phyloP scores from a whole-genome alignment of 192 early-diverging fungal genomes.

The Rhizoclosmatium sp. region DNA sequence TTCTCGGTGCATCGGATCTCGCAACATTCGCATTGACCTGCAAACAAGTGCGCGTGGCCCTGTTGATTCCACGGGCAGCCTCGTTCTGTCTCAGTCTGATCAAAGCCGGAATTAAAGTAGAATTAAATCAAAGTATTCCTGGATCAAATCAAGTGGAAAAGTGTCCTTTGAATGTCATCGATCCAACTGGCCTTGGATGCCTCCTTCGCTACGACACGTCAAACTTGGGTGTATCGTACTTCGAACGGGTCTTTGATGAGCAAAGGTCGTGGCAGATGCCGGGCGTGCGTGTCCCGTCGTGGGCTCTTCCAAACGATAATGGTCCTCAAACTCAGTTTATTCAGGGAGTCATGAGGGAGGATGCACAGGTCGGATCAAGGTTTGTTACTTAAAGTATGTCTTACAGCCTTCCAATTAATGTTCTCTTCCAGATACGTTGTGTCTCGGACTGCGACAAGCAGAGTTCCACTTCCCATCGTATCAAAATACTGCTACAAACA shows the following conservation, averaged over 20 bases:
- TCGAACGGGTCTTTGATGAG: background rate
- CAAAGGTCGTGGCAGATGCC: background rate
- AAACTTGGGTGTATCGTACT: background rate
- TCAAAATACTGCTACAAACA: background rate
- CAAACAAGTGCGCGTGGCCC: background rate
- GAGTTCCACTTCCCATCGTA: background rate
- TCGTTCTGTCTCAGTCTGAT: background rate
- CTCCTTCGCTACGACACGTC: background rate
- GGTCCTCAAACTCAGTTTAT: no score
- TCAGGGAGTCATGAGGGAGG: no score
- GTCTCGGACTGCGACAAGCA: background rate
- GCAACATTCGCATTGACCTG: background rate
- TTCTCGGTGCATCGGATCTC: background rate
- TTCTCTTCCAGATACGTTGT: background rate
- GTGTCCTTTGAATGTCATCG: background rate
- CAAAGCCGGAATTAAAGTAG: no score
- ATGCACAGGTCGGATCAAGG: no score
- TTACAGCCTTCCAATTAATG: background rate
- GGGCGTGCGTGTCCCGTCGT: background rate
- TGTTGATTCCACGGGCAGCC: conserved; percentile 6
- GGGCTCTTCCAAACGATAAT: background rate
- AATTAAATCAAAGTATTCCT: no score
- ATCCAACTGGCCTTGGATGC: background rate
- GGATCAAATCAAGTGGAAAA: no score
- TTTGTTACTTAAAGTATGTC: no score